phyloP scores from a whole-genome alignment of 2,329 filamentous ascomycete genomes.

The Penicillium sp. region DNA sequence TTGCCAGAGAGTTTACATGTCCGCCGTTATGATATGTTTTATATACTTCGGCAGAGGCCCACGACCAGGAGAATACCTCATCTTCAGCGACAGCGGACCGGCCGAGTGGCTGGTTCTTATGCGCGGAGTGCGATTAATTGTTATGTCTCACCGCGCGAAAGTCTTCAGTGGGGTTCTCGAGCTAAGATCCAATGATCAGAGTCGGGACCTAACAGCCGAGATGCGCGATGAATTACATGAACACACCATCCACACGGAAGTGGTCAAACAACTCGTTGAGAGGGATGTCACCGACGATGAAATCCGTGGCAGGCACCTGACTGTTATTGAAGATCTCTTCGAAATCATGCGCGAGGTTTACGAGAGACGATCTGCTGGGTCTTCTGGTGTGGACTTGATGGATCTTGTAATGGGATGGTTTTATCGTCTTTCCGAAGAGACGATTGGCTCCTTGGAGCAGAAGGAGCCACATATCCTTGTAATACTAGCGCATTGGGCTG shows the following conservation, averaged over 20 bases:
- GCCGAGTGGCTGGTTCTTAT: neutral
- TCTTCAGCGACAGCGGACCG: neutral
- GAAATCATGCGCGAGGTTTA: neutral
- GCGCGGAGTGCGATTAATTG: neutral
- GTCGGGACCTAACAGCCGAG: neutral
- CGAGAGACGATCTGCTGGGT: neutral
- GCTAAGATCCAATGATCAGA: neutral
- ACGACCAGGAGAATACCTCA: neutral
- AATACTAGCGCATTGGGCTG: neutral
- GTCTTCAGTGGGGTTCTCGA: neutral
- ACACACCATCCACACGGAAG: neutral
- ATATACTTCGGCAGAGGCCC: neutral
- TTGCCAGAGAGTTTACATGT: neutral
- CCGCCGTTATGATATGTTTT: neutral
- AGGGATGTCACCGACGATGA: neutral
- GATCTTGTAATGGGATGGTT: neutral
- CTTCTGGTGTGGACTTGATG: neutral
- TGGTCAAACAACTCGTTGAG: neutral
- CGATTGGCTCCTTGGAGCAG: neutral
- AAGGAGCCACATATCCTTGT: neutral
- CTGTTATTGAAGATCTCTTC: neutral
- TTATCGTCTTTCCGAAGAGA: neutral
- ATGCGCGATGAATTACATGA: neutral
- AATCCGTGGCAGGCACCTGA: neutral
- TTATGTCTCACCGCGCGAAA: neutral